Evolutionary conservation across 1,139 yeast species (phyloP), one percentile per base, ranked within the genome.

Genomic region (Lodderomyces parapsilosis): DNA sequence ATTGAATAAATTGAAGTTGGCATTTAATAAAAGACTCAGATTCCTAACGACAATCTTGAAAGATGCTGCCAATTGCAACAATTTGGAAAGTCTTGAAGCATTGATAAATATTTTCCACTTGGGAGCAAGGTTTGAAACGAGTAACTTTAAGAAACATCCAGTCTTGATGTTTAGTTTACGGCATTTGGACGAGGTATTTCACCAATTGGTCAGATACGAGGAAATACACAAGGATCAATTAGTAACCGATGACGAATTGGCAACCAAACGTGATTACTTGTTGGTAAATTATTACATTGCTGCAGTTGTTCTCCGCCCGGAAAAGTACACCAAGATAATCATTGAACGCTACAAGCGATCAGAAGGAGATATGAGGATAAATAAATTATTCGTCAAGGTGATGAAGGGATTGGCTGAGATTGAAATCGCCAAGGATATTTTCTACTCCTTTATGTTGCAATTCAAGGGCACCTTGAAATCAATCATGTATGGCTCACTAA

Each of bases 61-160:
- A 38, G 74, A 71, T 38, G 51, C 71, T 1, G 53, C 63, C 10
- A 62, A 58, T 9, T 57, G 70, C 15, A 57, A 66, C 15, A 66
- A 66, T 45, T 58, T 77, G 37, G 77, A 75, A 44, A 66, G 74
- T 43, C 62, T 70, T 62, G 68, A 79, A 62, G 50, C 71, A 1
- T 53, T 72, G 28, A 65, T 78, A 28, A 22, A 73, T 36, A 59
- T 77, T 6, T 69, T 66, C 45, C 67, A 66, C 38, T 56, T 72
- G 43, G 80, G 78, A 6, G 72, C 78, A 4, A 58, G 68, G 42
- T 52, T 68, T 19, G 59, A 62, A 6, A 43, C 55, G 3, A 39
- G 48, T 9, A 49, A 52, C 13, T 50, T 57, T 40, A 45, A 47
- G 8, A 46, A 58, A 8, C 77, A 77, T 53, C 70, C 79, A 1